Evolutionary conservation across 139 green algal genomes (phyloP), one percentile per base, ranked within the genome.

Genomic region (Chlorella vulgaris): DNA sequence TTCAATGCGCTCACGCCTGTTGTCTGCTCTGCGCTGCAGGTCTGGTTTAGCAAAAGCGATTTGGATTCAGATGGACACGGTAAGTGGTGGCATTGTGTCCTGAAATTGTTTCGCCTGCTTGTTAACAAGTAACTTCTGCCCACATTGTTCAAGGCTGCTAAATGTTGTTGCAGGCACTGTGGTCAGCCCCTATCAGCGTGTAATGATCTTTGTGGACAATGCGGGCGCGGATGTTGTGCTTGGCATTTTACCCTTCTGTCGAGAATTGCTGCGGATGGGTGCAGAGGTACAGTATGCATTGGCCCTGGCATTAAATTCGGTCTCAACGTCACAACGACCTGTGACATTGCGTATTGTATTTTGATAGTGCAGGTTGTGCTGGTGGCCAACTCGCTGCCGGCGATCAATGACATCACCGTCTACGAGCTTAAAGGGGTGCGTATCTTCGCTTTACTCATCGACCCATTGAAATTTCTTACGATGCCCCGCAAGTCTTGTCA

Each of bases 121-220:
- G n/a, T n/a, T n/a, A n/a, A n/a, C n/a, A n/a, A n/a, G n/a, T n/a
- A n/a, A n/a, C n/a, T n/a, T n/a, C n/a, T n/a, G n/a, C n/a, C n/a
- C n/a, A n/a, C n/a, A n/a, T n/a, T n/a, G n/a, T n/a, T n/a, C n/a
- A n/a, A n/a, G n/a, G n/a, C n/a, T n/a, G n/a, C n/a, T n/a, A n/a
- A n/a, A n/a, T n/a, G n/a, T n/a, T n/a, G 47, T 58, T 74, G 74
- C 73, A 83, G 85, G 66, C 35, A 40, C 67, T 19, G 63, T 84
- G 10, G 24, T 61, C 22, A 81, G 71, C 8, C 89, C 91, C 7
- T 96, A 91, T 76, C 81, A 87, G 24, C 88, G 93, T 18, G 94
- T 94, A 31, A 87, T 99, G 81, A 95, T 99, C 78, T 98, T 99
- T 86, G 93, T 97, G 22, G 97, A 99, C 89, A 99, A 99, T 86